These are phyloP conservation scores for Alternaria gaisen DNA, from an alignment of 2,329 filamentous ascomycete species.

Conservation along the genomic window DNA sequence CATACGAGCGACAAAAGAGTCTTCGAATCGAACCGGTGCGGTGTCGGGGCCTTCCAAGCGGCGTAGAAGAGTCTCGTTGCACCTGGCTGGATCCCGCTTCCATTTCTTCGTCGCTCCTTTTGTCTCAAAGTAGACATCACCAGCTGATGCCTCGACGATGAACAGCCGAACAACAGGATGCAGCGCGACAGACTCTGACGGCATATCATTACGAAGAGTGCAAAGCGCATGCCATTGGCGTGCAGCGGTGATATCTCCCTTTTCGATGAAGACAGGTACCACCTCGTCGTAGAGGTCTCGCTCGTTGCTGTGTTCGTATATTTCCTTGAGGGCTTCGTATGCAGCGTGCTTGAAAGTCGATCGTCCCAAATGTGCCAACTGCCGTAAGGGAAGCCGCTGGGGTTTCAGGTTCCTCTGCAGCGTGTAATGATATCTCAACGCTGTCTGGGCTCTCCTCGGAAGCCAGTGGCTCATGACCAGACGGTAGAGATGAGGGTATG, in stretches of 20 bases:
- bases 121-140: slow-evolving; percentile 15
- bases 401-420: slow-evolving; percentile 36
- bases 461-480: slow-evolving; percentile 56
- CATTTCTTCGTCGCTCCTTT: slow-evolving; percentile 13
- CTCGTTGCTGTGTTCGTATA: slow-evolving; percentile 52
- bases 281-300: slow-evolving; percentile 54
- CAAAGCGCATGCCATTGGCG: slow-evolving; percentile 55
- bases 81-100: slow-evolving; percentile 19
- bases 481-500: slow-evolving; percentile 54
- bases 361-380: slow-evolving; percentile 23
- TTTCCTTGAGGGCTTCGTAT: slow-evolving; percentile 42
- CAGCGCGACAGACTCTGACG: slow-evolving; percentile 44
- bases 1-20: slow-evolving; percentile 78
- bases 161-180: slow-evolving; percentile 42
- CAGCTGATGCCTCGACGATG: slow-evolving; percentile 35
- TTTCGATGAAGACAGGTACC: slow-evolving; percentile 46
- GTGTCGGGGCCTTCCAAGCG: slow-evolving; percentile 53
- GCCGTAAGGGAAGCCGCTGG: slow-evolving; percentile 36
- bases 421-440: slow-evolving; percentile 37
- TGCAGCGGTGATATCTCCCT: slow-evolving; percentile 33
- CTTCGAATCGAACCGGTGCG: slow-evolving; percentile 59
- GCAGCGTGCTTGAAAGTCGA: slow-evolving; percentile 23
- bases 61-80: slow-evolving; percentile 46
- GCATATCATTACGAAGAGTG: slow-evolving; percentile 47
- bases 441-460: slow-evolving; percentile 22